Base-by-base conservation (phyloP, 805 yeast genomes). In the Lipomyces chichibuensis region DNA sequence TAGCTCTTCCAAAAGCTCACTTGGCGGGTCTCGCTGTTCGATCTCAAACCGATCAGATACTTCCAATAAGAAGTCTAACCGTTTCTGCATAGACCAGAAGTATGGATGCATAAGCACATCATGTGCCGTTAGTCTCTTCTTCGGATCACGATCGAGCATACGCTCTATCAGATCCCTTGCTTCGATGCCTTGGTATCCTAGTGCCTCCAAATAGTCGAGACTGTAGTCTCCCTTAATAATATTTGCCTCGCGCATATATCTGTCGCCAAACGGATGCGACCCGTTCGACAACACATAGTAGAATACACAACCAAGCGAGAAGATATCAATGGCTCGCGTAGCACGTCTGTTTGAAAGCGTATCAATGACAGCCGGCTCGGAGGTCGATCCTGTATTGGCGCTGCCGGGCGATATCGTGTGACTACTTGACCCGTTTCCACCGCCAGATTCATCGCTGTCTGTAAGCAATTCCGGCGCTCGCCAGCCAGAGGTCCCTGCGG, bases 401-500 rank as follows among this genome's bases (percentile, higher is more conserved):
- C 49, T 51, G 25, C 23, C 23, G n/a, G 32, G 37, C 20, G 58
- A 53, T 23, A 62, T 29, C 27, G 69, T 62, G 20, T 55, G 56
- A 5, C 43, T 35, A 20, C 65, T 60, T 2, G 63, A 58, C 17
- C 23, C 46, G 29, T 27, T 46, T 11, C 52, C 65, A 3, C 13
- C 55, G 8, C 46, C 23, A 4, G 55, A 35, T 17, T 61, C 73
- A 37, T 60, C 67, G 2, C 62, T 57, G 55, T 82, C 85, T 29
- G 84, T 76, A 49, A 91, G 78, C 43, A 91, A 77, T 74, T 95
- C 99, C 0, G 99, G 99, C 0, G 99, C 98, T 73, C 98, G 84
- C 99, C 99, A 95, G 2, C 99, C 99, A 2, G 95, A 86, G 0
- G 99, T 95, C 1, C 99, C 99, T 0, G 98, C 97, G 23, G 96